phyloP scores from a whole-genome alignment of 345 rosid genomes.

The Syzygium aqueum region DNA sequence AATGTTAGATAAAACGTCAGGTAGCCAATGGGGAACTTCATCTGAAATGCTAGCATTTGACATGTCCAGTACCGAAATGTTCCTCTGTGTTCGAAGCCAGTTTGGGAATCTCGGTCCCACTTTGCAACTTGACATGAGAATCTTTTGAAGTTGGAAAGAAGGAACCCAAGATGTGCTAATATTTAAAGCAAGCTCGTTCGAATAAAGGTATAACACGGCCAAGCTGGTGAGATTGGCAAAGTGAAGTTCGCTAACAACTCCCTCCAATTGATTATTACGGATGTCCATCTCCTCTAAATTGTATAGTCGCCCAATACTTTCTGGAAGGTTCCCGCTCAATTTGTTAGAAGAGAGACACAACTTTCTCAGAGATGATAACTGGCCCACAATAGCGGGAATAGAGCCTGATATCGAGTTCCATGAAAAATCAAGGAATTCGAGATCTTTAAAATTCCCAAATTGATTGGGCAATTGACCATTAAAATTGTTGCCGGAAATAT shows the following conservation, averaged over 20 bases:
- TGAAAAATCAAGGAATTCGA: not conserved
- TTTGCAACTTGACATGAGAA: too few relatives aligned
- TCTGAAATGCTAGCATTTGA: too few relatives aligned
- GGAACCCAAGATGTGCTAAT: too few relatives aligned
- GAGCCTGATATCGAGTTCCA: constrained; percentile 15
- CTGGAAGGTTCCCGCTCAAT: constrained; percentile 9
- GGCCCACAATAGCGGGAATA: constrained; percentile 5
- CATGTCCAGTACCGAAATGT: too few relatives aligned
- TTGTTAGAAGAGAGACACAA: constrained; percentile 5
- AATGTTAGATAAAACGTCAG: too few relatives aligned
- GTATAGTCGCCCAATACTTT: constrained; percentile 1
- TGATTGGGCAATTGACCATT: constrained; percentile 10
- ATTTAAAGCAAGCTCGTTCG: not conserved
- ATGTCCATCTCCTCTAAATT: not conserved
- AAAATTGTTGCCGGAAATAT: not conserved
- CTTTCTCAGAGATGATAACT: not conserved
- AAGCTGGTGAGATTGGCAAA: constrained; percentile 15
- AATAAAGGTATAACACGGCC: not conserved
- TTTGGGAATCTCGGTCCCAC: too few relatives aligned
- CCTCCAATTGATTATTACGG: constrained; percentile 4
- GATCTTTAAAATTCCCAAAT: not conserved
- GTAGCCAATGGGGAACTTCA: too few relatives aligned
- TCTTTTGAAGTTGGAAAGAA: too few relatives aligned
- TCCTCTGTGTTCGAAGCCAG: too few relatives aligned
- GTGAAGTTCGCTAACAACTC: constrained; percentile 11